Evolutionary conservation across 2,329 filamentous ascomycete genomes (phyloP).

Genomic region (Claviceps fusiformis): DNA sequence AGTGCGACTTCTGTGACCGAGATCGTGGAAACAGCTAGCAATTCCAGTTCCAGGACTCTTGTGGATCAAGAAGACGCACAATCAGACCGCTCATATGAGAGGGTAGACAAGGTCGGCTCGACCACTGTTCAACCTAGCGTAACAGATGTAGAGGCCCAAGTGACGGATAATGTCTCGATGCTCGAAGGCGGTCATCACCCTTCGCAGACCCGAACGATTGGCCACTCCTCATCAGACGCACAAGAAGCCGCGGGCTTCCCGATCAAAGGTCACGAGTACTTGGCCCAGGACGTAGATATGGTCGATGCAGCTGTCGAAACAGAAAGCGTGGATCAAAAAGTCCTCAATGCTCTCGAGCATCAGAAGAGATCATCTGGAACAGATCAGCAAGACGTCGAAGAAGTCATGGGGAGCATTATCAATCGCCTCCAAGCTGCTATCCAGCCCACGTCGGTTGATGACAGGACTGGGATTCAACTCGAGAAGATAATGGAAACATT

Average conservation of each 20-base stretch:
- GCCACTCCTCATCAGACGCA: background rate
- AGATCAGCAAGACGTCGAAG: slow-evolving; percentile 86
- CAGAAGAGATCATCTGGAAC: slow-evolving; percentile 35
- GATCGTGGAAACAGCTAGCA: slow-evolving; percentile 28
- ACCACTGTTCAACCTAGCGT: slow-evolving; percentile 6
- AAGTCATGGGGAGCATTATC: slow-evolving; percentile 86
- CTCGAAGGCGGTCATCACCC: background rate
- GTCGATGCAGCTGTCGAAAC: slow-evolving; percentile 15
- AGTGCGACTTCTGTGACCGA: slow-evolving; percentile 18
- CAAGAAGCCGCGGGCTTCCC: background rate
- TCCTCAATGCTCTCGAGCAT: slow-evolving; percentile 31
- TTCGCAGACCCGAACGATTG: background rate
- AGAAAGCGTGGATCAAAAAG: slow-evolving; percentile 30
- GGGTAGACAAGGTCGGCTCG: slow-evolving; percentile 13
- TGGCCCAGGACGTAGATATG: slow-evolving; percentile 16
- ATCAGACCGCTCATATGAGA: slow-evolving; percentile 22
- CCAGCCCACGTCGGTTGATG: slow-evolving; percentile 48
- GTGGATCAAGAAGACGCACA: slow-evolving; percentile 29
- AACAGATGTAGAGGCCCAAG: slow-evolving; percentile 5
- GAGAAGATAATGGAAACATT: slow-evolving; percentile 66
- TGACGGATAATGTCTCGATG: slow-evolving; percentile 2
- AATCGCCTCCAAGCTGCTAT: slow-evolving; percentile 87
- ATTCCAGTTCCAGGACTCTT: slow-evolving; percentile 37
- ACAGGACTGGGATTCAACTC: slow-evolving; percentile 57
- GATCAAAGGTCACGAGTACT: background rate